Conservation (phyloP, 2,329 filamentous ascomycete species). For the Rhynchosporium agropyri region DNA sequence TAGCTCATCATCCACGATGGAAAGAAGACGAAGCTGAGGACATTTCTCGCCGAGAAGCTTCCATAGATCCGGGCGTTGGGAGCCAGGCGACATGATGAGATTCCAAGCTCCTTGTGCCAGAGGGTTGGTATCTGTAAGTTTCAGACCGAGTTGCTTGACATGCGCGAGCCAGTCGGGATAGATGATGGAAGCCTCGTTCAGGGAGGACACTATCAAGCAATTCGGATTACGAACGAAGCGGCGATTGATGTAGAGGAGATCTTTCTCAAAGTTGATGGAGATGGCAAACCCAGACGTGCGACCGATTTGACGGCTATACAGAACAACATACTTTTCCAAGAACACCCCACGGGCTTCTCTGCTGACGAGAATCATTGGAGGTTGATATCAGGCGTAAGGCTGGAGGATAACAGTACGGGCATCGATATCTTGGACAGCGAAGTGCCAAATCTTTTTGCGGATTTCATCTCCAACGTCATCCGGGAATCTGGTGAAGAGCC, state of each 20-base stretch:
- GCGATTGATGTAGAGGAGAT: constrained; percentile 5
- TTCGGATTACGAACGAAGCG: constrained; percentile 4
- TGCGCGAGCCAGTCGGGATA: constrained; percentile 4
- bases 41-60: not conserved
- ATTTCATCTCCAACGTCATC: not conserved
- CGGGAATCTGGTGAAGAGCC: not conserved
- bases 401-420: not conserved
- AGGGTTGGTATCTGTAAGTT: not conserved
- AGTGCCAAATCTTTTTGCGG: constrained; percentile 1
- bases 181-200: not conserved
- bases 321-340: constrained; percentile 2
- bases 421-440: not conserved
- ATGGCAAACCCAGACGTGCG: constrained; percentile 12
- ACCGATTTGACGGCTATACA: constrained; percentile 6
- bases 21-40: not conserved
- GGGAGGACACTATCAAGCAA: not conserved
- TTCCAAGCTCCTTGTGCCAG: not conserved
- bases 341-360: not conserved
- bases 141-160: constrained; percentile 11
- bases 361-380: not conserved
- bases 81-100: no score
- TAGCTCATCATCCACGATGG: constrained; percentile 2
- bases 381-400: not conserved
- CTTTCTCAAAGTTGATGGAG: constrained; percentile 8
- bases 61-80: not conserved